These are phyloP conservation scores for Alternaria angustiovoidea DNA, from an alignment of 2,329 filamentous ascomycete species.

Conservation along the genomic window DNA sequence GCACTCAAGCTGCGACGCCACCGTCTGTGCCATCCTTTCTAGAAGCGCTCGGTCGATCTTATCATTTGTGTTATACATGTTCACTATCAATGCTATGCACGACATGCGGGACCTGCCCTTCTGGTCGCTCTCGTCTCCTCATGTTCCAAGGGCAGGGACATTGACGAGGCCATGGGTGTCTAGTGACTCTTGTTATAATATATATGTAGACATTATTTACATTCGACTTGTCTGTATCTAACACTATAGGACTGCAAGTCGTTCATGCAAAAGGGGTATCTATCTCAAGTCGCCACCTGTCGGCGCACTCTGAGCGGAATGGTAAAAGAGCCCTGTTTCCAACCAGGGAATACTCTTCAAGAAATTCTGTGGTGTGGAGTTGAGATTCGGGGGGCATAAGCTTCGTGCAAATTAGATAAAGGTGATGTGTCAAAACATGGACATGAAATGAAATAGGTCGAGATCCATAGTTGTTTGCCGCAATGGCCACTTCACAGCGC, in stretches of 20 bases:
- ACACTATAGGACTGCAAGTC: constrained; percentile 25
- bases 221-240: constrained; percentile 18
- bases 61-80: constrained; percentile 10
- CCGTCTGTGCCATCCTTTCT: constrained; percentile 11
- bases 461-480: constrained; percentile 15
- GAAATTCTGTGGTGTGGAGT: constrained; percentile 15
- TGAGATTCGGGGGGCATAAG: constrained; percentile 21
- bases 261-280: constrained; percentile 34
- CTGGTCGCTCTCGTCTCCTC: not conserved
- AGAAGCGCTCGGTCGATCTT: not conserved
- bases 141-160: not conserved
- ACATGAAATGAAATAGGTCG: constrained; percentile 36
- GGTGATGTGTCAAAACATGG: constrained; percentile 27
- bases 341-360: constrained; percentile 14
- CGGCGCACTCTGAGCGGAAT: constrained; percentile 15
- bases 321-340: constrained; percentile 14
- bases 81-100: constrained; percentile 5
- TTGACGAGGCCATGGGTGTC: not conserved
- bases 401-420: constrained; percentile 36
- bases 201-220: constrained; percentile 9
- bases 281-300: constrained; percentile 27
- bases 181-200: not conserved
- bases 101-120: not conserved
- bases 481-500: constrained; percentile 26
- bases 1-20: constrained; percentile 10